Conservation (phyloP, 164 flowering plant genomes). For the Nymphaea thermarum region DNA sequence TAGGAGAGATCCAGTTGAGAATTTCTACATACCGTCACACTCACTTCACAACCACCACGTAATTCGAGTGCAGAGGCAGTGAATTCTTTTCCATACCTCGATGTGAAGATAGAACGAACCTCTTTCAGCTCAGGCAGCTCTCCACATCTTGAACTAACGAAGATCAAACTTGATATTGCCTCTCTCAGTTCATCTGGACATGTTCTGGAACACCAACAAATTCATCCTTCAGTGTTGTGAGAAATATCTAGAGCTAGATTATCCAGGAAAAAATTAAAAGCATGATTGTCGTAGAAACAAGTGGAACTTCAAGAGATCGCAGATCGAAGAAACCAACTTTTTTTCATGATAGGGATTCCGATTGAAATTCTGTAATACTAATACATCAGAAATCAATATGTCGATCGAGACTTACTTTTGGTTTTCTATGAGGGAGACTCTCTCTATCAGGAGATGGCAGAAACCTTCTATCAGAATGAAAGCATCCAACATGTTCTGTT, state of each 20-base stretch:
- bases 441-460: conserved; percentile 33
- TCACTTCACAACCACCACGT: conserved; percentile 62
- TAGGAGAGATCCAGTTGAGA: too few relatives aligned
- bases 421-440: conserved; percentile 19
- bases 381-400: neutral
- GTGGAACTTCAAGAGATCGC: too few relatives aligned
- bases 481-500: conserved; percentile 59
- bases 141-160: conserved; percentile 73
- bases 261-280: too few relatives aligned
- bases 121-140: conserved; percentile 81
- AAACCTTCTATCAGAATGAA: conserved; percentile 40
- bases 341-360: too few relatives aligned
- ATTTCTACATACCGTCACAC: conserved; percentile 29
- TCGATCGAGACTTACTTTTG: conserved; percentile 19
- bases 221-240: neutral
- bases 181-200: conserved; percentile 80
- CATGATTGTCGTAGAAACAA: too few relatives aligned
- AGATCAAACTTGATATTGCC: conserved; percentile 51
- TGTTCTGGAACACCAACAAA: neutral
- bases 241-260: neutral
- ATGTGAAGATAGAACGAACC: conserved; percentile 40
- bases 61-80: conserved; percentile 52
- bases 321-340: too few relatives aligned
- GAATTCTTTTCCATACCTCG: conserved; percentile 70
- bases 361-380: too few relatives aligned